phyloP scores from a whole-genome alignment of 2,329 filamentous ascomycete species.

The Oidium heveae region DNA sequence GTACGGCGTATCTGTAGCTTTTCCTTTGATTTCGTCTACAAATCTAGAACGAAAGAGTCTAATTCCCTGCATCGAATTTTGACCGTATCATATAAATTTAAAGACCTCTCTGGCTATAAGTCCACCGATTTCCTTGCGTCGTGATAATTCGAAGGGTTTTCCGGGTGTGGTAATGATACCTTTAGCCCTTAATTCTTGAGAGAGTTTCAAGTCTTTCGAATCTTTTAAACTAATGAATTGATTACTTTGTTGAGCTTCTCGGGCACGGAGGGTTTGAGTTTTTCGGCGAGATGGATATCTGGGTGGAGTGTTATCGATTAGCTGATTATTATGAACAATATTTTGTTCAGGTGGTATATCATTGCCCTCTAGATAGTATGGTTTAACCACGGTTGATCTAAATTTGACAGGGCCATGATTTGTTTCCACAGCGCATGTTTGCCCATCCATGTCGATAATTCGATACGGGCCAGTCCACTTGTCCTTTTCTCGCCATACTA shows the following conservation, averaged over 20 bases:
- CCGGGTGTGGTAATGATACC: neutral
- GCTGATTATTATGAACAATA: neutral
- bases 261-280: neutral
- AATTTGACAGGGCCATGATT: neutral
- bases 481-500: conserved; percentile 2
- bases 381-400: neutral
- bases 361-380: no score
- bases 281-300: neutral
- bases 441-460: neutral
- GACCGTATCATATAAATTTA: neutral
- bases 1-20: no score
- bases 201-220: neutral
- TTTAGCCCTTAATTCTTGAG: neutral
- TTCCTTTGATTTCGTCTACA: no score
- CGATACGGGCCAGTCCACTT: neutral
- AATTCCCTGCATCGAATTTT: conserved; percentile 1
- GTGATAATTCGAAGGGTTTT: neutral
- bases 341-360: neutral
- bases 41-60: conserved; percentile 2
- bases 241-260: neutral
- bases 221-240: neutral
- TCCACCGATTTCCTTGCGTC: neutral
- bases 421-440: neutral
- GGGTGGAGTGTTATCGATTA: neutral
- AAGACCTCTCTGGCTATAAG: neutral